These are phyloP conservation scores for Lentinus polychrous DNA, from an alignment of 1,284 basidiomycete species.

Conservation along the genomic window DNA sequence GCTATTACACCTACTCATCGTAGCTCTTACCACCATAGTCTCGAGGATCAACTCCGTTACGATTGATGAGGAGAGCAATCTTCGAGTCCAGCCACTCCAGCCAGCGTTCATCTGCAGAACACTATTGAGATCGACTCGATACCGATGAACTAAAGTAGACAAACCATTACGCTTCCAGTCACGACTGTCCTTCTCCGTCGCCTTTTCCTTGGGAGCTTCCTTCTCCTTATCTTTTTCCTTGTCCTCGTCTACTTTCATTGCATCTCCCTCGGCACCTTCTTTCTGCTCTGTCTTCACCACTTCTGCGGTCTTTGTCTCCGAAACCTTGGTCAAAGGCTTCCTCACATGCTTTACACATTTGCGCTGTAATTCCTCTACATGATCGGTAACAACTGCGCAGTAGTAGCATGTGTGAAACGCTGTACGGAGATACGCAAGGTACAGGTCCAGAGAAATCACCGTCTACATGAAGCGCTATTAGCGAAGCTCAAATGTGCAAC, in stretches of 20 bases:
- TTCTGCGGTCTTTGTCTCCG: slow-evolving; percentile 45
- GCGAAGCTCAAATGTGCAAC: slow-evolving; percentile 4
- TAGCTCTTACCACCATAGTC: slow-evolving; percentile 85
- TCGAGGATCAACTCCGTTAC: slow-evolving; percentile 71
- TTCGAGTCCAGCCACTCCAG: slow-evolving; percentile 82
- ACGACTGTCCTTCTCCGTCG: slow-evolving; percentile 30
- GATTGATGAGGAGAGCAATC: slow-evolving; percentile 69
- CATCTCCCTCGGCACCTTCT: slow-evolving; percentile 33
- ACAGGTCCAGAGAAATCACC: slow-evolving; percentile 75
- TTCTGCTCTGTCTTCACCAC: slow-evolving; percentile 34
- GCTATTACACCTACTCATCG: slow-evolving; percentile 66
- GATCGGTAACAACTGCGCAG: slow-evolving; percentile 86
- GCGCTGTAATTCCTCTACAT: slow-evolving; percentile 88
- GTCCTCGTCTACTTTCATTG: slow-evolving; percentile 27
- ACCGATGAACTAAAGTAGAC: slow-evolving; percentile 14
- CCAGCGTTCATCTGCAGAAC: slow-evolving; percentile 72
- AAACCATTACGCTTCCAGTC: slow-evolving; percentile 69
- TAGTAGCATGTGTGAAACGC: slow-evolving; percentile 93
- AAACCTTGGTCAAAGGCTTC: slow-evolving; percentile 55
- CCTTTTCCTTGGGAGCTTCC: slow-evolving; percentile 31
- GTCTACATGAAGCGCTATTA: slow-evolving; percentile 33
- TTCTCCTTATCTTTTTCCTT: slow-evolving; percentile 24
- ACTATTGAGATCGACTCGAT: slow-evolving; percentile 3
- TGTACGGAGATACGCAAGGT: slow-evolving; percentile 77
- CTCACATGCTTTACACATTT: slow-evolving; percentile 90